Percentiles rank a stretch among this genome's conserved stretches.
Conservation (phyloP, 75 land plant species). For the Adiantum capillusveneris region DNA sequence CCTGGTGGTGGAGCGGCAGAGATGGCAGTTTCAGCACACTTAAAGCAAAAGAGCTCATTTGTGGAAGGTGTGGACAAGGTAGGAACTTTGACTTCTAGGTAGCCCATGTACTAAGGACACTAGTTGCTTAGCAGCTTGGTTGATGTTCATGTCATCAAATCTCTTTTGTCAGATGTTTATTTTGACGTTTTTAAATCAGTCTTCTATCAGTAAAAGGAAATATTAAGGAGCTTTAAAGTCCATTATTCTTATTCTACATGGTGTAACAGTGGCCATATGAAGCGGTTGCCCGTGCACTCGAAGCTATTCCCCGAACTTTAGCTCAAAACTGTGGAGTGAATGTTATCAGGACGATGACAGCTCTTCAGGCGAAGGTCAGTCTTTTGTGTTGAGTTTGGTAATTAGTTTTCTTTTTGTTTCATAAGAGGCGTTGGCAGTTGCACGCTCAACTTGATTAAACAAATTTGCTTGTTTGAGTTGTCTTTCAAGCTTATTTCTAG, state of each 20-base stretch:
- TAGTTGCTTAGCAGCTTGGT: no score
- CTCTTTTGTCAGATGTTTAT: no score
- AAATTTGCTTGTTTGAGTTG: no score
- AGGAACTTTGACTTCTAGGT: background rate
- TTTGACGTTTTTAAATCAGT: no score
- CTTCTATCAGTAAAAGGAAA: no score
- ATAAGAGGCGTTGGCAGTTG: no score
- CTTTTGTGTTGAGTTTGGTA: no score
- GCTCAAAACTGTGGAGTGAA: conserved; percentile 97
- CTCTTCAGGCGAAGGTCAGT: conserved; percentile 81
- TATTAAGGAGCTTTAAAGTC: background rate
- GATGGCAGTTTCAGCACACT: conserved; percentile 76
- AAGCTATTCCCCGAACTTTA: conserved; percentile 89
- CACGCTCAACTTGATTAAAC: no score
- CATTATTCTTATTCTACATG: background rate
- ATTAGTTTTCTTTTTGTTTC: no score
- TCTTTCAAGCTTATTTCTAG: no score
- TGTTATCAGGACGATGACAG: conserved; percentile 94
- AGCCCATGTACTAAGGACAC: no score
- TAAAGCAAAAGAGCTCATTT: conserved; percentile 84
- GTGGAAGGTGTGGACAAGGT: conserved; percentile 93
- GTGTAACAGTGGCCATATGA: conserved; percentile 87
- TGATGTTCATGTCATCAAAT: no score
- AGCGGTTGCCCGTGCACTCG: conserved; percentile 94
- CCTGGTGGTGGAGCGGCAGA: conserved; percentile 99